Percentiles rank a stretch among this genome's conserved stretches.
Evolutionary conservation across 208 protist species (phyloP).

Genomic region (Leishmania tropica): DNA sequence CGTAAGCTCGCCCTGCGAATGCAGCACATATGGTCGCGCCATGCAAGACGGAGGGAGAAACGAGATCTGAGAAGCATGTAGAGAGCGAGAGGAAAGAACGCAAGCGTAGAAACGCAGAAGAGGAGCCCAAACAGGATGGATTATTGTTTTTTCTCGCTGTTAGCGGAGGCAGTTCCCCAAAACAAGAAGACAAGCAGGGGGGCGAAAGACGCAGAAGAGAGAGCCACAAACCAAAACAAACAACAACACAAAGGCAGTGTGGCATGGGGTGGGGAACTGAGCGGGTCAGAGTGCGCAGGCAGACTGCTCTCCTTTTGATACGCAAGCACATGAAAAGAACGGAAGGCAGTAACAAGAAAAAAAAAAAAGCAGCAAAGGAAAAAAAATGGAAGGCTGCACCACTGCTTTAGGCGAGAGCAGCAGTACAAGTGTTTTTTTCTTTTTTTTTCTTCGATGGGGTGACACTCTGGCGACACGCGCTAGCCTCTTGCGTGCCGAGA

Average conservation of each 20-base stretch:
- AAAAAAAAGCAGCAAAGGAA: conserved; percentile 5
- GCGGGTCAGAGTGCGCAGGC: background rate
- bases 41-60: background rate
- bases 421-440: too few species aligned
- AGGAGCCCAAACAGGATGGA: background rate
- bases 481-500: too few species aligned
- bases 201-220: background rate
- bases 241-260: too few species aligned
- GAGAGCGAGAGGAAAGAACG: background rate
- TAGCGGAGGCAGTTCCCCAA: background rate
- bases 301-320: background rate
- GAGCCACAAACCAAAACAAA: background rate
- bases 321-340: background rate
- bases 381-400: conserved; percentile 3
- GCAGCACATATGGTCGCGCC: background rate
- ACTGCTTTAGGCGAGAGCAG: background rate
- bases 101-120: background rate
- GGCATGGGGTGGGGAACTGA: background rate
- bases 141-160: background rate
- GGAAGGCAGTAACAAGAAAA: background rate
- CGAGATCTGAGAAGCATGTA: background rate
- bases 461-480: background rate
- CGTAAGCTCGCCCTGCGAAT: background rate
- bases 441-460: background rate
- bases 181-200: background rate